These are phyloP conservation scores for Thalia dealbata DNA, from an alignment of 176 grass and related monocot genomes.

Conservation along the genomic window DNA sequence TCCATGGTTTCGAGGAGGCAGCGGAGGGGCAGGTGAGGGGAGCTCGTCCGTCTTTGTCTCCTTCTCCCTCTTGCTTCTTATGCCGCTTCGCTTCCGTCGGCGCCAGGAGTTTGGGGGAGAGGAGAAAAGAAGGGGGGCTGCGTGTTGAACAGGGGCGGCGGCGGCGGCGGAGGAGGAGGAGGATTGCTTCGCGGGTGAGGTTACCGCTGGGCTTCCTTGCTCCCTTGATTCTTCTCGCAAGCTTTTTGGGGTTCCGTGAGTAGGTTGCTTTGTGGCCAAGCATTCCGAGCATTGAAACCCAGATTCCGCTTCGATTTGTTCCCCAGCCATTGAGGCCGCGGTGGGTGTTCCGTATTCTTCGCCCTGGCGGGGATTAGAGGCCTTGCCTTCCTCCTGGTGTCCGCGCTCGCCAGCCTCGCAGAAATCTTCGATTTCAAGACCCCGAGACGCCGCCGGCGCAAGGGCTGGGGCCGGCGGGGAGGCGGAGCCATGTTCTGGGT, in stretches of 20 bases:
- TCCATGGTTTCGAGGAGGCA: no score
- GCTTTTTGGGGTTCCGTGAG: background rate
- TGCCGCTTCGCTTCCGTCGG: no score
- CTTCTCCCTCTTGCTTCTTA: no score
- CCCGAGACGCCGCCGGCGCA: slow-evolving; percentile 5
- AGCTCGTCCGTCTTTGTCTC: no score
- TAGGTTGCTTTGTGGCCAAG: background rate
- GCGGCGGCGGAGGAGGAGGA: background rate
- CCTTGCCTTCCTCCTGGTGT: background rate
- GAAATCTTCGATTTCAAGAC: slow-evolving; percentile 10
- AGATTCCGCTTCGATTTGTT: background rate
- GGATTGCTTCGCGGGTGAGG: background rate
- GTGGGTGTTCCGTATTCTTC: background rate
- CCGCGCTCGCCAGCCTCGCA: slow-evolving; percentile 6
- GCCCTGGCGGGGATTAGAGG: slow-evolving; percentile 12
- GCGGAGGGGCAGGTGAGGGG: no score
- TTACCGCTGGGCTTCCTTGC: background rate
- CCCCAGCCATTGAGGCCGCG: background rate
- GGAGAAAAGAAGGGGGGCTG: no score
- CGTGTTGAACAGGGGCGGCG: no score
- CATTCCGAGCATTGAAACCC: background rate
- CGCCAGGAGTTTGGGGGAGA: no score
- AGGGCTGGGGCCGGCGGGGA: background rate
- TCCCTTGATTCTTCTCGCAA: background rate
- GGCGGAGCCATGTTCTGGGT: slow-evolving; percentile 10